Evolutionary conservation across 257 asterid genomes (phyloP).

Genomic region (Solanum sitiens): DNA sequence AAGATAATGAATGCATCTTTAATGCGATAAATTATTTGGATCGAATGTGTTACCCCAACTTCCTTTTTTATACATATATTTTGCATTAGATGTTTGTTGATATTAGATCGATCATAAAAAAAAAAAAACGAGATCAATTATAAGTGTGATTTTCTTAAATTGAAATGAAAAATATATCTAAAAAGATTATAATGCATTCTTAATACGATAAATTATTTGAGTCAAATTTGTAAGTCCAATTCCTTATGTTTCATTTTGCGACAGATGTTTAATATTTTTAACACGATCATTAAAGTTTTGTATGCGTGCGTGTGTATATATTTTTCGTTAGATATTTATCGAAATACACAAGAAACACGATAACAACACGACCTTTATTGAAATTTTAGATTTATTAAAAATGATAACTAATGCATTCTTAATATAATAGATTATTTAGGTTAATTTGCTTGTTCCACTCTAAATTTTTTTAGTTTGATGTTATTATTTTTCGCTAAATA

Average conservation of each 20-base stretch:
- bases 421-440: not conserved
- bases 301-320: too few relatives aligned
- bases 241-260: too few relatives aligned
- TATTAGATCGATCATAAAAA: not conserved
- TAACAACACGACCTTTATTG: not conserved
- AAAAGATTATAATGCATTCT: not conserved
- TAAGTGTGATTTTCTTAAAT: accelerated
- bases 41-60: not conserved
- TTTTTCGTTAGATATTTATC: too few relatives aligned
- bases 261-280: too few relatives aligned
- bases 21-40: not conserved
- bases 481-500: too few relatives aligned
- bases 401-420: not conserved
- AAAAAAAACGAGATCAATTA: not conserved
- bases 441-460: not conserved
- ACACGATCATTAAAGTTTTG: too few relatives aligned
- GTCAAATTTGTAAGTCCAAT: not conserved
- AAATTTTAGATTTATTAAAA: not conserved
- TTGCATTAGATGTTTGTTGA: not conserved
- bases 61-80: too few relatives aligned
- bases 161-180: not conserved
- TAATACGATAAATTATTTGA: not conserved
- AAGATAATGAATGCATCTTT: not conserved
- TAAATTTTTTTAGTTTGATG: too few relatives aligned
- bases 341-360: too few relatives aligned